Percentiles rank a stretch among this genome's conserved stretches.
These are phyloP conservation scores for Groenewaldozyma salmanticensis DNA, from an alignment of 805 yeast genomes.

Conservation along the genomic window DNA sequence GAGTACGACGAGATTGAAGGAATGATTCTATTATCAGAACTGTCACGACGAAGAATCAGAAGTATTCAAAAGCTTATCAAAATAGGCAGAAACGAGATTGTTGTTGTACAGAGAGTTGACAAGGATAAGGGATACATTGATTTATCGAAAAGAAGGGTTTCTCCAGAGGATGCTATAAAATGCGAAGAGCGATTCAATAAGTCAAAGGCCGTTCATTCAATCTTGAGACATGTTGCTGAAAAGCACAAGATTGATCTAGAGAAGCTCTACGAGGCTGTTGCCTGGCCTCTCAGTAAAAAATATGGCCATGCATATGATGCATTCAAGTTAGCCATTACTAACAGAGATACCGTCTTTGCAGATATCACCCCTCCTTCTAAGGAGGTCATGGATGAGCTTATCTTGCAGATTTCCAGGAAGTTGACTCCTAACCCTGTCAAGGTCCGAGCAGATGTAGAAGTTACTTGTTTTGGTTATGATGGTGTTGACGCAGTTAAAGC, in stretches of 20 bases:
- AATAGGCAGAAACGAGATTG: constrained; percentile 98
- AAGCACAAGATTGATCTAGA: constrained; percentile 85
- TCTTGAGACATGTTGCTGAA: constrained; percentile 96
- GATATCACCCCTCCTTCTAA: constrained; percentile 60
- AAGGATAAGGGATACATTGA: constrained; percentile 98
- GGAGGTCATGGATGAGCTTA: constrained; percentile 74
- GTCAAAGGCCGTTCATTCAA: constrained; percentile 97
- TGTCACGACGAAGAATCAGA: constrained; percentile 97
- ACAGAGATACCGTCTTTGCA: constrained; percentile 73
- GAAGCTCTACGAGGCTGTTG: constrained; percentile 73
- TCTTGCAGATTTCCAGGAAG: constrained; percentile 80
- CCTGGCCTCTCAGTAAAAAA: constrained; percentile 95
- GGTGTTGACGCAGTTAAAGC: constrained; percentile 95
- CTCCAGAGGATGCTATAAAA: constrained; percentile 93
- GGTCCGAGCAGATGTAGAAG: constrained; percentile 97
- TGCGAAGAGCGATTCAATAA: constrained; percentile 97
- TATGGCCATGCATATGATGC: constrained; percentile 98
- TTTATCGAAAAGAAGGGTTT: constrained; percentile 92
- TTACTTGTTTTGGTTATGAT: constrained; percentile 92
- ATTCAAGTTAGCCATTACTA: constrained; percentile 91
- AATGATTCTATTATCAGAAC: constrained; percentile 91
- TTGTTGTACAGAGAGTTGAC: constrained; percentile 94
- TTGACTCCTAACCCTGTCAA: constrained; percentile 97
- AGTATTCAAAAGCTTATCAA: constrained; percentile 95
- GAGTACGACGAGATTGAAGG: constrained; percentile 99